Evolutionary conservation across 2,329 filamentous ascomycete species (phyloP).

Genomic region (Cytospora chrysosperma): DNA sequence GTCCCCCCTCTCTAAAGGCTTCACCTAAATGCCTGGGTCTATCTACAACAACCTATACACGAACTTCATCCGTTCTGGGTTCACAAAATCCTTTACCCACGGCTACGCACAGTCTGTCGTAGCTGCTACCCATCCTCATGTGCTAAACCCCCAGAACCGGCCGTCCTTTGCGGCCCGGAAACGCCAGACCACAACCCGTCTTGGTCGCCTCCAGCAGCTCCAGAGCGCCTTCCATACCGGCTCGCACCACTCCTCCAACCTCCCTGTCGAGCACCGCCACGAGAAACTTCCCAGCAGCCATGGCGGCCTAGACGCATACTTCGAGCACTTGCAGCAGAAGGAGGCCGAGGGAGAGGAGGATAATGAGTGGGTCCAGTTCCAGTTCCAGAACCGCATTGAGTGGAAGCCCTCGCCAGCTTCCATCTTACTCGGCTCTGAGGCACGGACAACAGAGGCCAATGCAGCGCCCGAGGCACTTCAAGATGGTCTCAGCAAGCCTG

Average conservation of each 20-base stretch:
- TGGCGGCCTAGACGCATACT: conserved; percentile 82
- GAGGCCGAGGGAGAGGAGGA: conserved; percentile 61
- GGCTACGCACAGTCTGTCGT: conserved; percentile 98
- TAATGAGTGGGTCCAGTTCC: conserved; percentile 87
- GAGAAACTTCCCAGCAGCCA: conserved; percentile 48
- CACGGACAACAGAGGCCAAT: conserved; percentile 34
- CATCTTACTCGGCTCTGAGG: conserved; percentile 48
- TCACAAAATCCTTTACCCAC: conserved; percentile 95
- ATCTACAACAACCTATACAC: conserved; percentile 68
- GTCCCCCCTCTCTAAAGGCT: conserved; percentile 56
- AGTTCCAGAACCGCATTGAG: conserved; percentile 84
- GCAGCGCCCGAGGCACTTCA: conserved; percentile 31
- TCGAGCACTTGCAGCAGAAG: conserved; percentile 81
- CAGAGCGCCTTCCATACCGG: conserved; percentile 74
- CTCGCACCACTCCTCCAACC: conserved; percentile 48
- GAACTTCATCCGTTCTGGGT: conserved; percentile 93
- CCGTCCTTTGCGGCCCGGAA: conserved; percentile 58
- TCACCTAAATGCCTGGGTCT: conserved; percentile 82
- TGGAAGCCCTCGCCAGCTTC: conserved; percentile 69
- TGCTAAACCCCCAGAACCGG: conserved; percentile 70
- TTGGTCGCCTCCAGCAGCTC: conserved; percentile 64
- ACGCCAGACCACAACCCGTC: conserved; percentile 47
- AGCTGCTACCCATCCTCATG: conserved; percentile 81
- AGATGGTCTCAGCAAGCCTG: conserved; percentile 30
- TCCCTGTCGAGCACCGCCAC: conserved; percentile 57